Evolutionary conservation across 768 basidiomycete species (phyloP).

Genomic region (Daedaleopsis nitida): DNA sequence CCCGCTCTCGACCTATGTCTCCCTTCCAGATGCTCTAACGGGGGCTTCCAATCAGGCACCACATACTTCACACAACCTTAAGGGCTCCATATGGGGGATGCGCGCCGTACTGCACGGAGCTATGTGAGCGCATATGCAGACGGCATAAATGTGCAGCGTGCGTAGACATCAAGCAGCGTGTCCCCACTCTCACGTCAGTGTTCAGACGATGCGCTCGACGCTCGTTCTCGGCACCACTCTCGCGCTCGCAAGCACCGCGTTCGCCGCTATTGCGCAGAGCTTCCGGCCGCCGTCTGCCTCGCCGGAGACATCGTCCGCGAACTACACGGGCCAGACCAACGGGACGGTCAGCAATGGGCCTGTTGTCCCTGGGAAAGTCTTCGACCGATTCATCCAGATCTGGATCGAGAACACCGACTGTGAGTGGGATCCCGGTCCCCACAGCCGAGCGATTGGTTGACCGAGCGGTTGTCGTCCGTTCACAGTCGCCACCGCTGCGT

Average conservation of each 20-base stretch:
- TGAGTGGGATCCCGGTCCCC: slow-evolving; percentile 6
- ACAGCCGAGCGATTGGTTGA: too few species aligned
- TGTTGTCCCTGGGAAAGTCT: slow-evolving; percentile 43
- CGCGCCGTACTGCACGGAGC: too few species aligned
- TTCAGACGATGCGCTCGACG: slow-evolving; percentile 1
- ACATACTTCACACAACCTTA: too few species aligned
- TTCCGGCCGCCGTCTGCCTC: slow-evolving; percentile 34
- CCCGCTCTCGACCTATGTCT: too few species aligned
- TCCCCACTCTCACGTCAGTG: neutral
- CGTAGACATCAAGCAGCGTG: too few species aligned
- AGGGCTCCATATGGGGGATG: too few species aligned
- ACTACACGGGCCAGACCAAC: slow-evolving; percentile 47
- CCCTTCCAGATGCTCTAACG: too few species aligned
- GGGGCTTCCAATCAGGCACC: too few species aligned
- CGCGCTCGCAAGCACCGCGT: slow-evolving; percentile 20
- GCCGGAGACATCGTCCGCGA: slow-evolving; percentile 31
- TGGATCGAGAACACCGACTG: slow-evolving; percentile 70
- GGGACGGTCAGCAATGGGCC: slow-evolving; percentile 42
- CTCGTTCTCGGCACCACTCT: slow-evolving; percentile 1
- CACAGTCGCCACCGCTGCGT: slow-evolving; percentile 24
- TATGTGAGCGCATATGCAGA: too few species aligned
- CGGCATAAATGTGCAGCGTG: too few species aligned
- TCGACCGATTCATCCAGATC: slow-evolving; percentile 53
- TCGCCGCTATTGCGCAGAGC: slow-evolving; percentile 28
- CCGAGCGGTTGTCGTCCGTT: too few species aligned